Percentiles rank a stretch among this genome's conserved stretches.
Conservation (phyloP, 257 asterid genomes). For the Fraxinus quadrangulata region DNA sequence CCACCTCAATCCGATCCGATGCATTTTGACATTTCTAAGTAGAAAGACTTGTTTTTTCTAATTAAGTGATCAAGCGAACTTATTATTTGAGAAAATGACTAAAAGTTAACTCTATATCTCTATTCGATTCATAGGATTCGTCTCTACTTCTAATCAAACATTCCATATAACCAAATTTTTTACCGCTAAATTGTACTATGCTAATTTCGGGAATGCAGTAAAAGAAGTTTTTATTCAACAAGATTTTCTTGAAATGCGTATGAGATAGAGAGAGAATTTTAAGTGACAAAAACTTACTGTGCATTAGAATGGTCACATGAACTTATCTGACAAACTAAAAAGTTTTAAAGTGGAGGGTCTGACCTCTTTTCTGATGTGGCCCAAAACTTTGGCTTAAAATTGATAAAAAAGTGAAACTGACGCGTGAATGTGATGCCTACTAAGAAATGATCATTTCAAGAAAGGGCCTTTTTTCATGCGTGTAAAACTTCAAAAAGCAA, state of each 20-base stretch:
- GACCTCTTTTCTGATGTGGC: conserved; percentile 18
- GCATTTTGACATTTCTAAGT: too few species aligned
- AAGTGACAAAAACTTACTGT: background rate
- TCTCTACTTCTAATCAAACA: too few species aligned
- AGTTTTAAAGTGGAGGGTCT: conserved; percentile 18
- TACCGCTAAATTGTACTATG: background rate
- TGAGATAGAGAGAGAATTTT: too few species aligned
- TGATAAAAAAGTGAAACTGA: background rate
- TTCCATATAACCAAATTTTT: too few species aligned
- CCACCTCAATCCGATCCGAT: too few species aligned
- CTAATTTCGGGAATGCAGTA: background rate
- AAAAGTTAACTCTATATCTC: too few species aligned
- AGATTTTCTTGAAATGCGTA: background rate
- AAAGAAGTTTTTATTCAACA: background rate
- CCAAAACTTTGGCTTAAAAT: background rate
- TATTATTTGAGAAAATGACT: too few species aligned
- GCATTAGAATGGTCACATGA: conserved; percentile 55
- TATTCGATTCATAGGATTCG: too few species aligned
- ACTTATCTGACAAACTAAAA: conserved; percentile 42
- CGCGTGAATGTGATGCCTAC: background rate
- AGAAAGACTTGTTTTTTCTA: too few species aligned
- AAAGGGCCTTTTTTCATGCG: background rate
- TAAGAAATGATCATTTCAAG: background rate
- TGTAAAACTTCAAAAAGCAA: background rate
- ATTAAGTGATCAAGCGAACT: too few species aligned